Base-by-base conservation (phyloP, 2,329 filamentous ascomycete genomes). In the Colletotrichum lindemuthianum region DNA sequence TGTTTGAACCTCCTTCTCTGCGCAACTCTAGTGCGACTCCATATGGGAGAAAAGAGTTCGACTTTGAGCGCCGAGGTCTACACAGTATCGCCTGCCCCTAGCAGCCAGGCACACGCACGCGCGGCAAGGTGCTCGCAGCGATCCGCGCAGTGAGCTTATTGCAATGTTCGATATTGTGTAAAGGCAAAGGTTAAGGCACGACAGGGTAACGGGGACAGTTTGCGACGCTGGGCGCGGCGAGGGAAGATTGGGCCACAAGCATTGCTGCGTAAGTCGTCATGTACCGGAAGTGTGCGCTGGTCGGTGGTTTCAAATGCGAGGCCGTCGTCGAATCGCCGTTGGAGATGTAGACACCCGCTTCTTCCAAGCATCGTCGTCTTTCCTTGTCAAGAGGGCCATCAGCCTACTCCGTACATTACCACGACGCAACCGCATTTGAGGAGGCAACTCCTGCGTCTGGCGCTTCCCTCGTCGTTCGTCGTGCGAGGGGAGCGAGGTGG, bases 201-300 rank as follows among this genome's bases (percentile, higher is more conserved):
- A 54, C 41, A 55, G 45, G 40, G 44, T 43, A 41, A 16, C 47
- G 40, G 45, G 51, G 51, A 34, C 43, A 36, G 47, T 64, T 59
- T 41, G 59, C 48, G 33, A 37, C 52, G 32, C 39, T 39, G 33
- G 45, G 50, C 40, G 16, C 37, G 48, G 48, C 16, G 53, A 53
- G 39, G 41, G 41, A 63, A 65, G 43, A 58, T 64, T 57, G 59
- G 52, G 33, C 44, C 48, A 59, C 24, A 24, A 24, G 24, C 24
- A 24, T 24, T 24, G 24, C 24, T 4, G 24, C 24, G 24, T 24
- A 24, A 53, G 48, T 47, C 63, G 32, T 63, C 37, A 63, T 63
- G 51, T 53, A 63, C 33, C 59, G 41, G 59, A 58, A 59, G 59
- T 66, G 64, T 64, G 63, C 63, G 63, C 59, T 59, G 49, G 59